Evolutionary conservation across 2,329 filamentous ascomycete species (phyloP).

Genomic region (Ophiostoma pallidulum): DNA sequence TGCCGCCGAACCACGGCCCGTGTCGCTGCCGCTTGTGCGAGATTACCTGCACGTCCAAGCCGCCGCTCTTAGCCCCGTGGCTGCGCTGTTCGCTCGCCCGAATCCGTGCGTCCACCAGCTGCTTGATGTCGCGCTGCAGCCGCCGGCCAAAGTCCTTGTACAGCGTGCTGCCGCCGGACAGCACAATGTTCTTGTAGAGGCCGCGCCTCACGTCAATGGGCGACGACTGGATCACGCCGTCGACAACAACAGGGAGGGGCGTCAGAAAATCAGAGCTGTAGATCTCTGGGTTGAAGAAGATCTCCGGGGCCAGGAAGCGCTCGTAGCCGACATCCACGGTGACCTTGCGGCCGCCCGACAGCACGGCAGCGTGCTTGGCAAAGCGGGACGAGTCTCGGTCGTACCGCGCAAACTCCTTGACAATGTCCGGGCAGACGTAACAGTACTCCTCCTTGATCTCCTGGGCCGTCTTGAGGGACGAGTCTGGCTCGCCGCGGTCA

Average conservation of each 20-base stretch:
- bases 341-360: slow-evolving; percentile 76
- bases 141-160: slow-evolving; percentile 98
- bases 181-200: slow-evolving; percentile 98
- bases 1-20: slow-evolving; percentile 97
- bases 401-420: slow-evolving; percentile 94
- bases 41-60: slow-evolving; percentile 93
- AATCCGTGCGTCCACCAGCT: slow-evolving; percentile 88
- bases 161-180: slow-evolving; percentile 91
- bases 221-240: slow-evolving; percentile 93
- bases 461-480: slow-evolving; percentile 92
- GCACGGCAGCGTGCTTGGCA: slow-evolving; percentile 76
- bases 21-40: slow-evolving; percentile 96
- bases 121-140: slow-evolving; percentile 93
- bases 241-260: slow-evolving; percentile 85
- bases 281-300: slow-evolving; percentile 99
- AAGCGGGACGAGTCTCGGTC: slow-evolving; percentile 89
- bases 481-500: slow-evolving; percentile 93
- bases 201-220: slow-evolving; percentile 95
- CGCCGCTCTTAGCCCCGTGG: slow-evolving; percentile 85
- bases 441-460: slow-evolving; percentile 98
- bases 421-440: slow-evolving; percentile 96
- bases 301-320: slow-evolving; percentile 94
- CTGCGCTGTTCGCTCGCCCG: slow-evolving; percentile 84
- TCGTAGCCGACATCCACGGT: slow-evolving; percentile 94
- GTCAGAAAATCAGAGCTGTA: slow-evolving; percentile 98